Percentiles rank a stretch among this genome's conserved stretches.
These are phyloP conservation scores for Vicia villosa DNA, from an alignment of 306 rosid species.

Conservation along the genomic window DNA sequence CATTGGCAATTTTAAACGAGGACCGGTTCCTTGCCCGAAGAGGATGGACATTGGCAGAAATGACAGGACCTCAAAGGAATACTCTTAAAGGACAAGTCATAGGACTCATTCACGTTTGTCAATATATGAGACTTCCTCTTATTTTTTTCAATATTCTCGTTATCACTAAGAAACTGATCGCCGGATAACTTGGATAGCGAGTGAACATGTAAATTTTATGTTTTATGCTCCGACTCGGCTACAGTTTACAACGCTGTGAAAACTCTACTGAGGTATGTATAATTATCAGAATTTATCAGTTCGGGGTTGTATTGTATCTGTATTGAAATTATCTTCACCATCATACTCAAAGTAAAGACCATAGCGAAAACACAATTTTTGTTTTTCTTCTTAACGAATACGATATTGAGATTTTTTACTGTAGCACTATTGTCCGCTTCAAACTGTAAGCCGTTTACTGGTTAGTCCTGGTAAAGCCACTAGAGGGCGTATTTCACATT, in stretches of 20 bases:
- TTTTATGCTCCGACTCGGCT: not conserved
- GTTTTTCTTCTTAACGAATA: not conserved
- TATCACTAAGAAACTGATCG: constrained; percentile 56
- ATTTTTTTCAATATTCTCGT: constrained; percentile 56
- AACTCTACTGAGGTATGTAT: constrained; percentile 12
- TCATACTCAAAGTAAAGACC: not conserved
- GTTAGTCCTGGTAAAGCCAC: too few species aligned
- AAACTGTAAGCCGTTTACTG: too few species aligned
- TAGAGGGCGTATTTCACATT: too few species aligned
- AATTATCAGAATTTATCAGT: constrained; percentile 10
- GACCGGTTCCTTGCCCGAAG: constrained; percentile 79
- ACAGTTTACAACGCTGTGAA: not conserved
- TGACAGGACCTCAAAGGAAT: constrained; percentile 56
- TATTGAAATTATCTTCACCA: not conserved
- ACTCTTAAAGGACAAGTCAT: constrained; percentile 70
- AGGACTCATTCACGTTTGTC: constrained; percentile 72
- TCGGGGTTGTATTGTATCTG: not conserved
- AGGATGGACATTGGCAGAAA: constrained; percentile 73
- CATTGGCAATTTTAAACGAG: constrained; percentile 85
- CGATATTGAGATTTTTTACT: not conserved
- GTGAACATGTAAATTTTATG: not conserved
- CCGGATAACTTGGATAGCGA: constrained; percentile 49
- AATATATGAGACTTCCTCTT: constrained; percentile 74
- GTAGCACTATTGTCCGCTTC: too few species aligned
- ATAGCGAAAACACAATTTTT: not conserved